Evolutionary conservation across 257 asterid genomes (phyloP).

Genomic region (Solanum stenotomum): DNA sequence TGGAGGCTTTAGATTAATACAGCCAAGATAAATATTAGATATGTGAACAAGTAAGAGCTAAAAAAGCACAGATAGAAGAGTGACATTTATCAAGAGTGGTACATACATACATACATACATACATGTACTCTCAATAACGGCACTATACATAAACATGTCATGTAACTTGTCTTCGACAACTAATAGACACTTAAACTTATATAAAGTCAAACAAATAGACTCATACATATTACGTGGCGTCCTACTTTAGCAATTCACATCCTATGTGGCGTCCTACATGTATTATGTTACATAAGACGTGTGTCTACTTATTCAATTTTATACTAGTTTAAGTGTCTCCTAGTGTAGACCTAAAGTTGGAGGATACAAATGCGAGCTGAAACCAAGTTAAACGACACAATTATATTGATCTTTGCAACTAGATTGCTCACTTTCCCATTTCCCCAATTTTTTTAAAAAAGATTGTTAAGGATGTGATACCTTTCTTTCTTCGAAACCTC

Average conservation of each 20-base stretch:
- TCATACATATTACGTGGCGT: neutral
- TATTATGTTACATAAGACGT: too few species aligned
- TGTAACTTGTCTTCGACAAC: neutral
- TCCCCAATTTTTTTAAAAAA: neutral
- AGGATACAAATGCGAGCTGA: neutral
- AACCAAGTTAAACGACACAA: neutral
- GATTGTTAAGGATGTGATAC: neutral
- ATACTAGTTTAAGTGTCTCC: too few species aligned
- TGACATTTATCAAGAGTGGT: neutral
- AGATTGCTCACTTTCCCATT: neutral
- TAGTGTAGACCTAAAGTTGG: too few species aligned
- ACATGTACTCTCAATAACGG: neutral
- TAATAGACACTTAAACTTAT: too few species aligned
- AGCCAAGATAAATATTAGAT: neutral
- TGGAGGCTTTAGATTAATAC: neutral
- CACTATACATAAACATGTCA: neutral
- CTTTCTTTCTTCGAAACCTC: neutral
- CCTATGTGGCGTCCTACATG: neutral
- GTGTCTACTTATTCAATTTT: too few species aligned
- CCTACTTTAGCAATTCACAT: too few species aligned
- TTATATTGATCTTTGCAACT: neutral
- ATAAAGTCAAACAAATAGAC: neutral
- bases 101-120: neutral
- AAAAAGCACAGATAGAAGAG: neutral
- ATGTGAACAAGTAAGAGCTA: neutral